Percentiles rank a stretch among this genome's conserved stretches.
These are phyloP conservation scores for Blepharisma stoltei DNA, from an alignment of 73 alveolate species.

Conservation along the genomic window DNA sequence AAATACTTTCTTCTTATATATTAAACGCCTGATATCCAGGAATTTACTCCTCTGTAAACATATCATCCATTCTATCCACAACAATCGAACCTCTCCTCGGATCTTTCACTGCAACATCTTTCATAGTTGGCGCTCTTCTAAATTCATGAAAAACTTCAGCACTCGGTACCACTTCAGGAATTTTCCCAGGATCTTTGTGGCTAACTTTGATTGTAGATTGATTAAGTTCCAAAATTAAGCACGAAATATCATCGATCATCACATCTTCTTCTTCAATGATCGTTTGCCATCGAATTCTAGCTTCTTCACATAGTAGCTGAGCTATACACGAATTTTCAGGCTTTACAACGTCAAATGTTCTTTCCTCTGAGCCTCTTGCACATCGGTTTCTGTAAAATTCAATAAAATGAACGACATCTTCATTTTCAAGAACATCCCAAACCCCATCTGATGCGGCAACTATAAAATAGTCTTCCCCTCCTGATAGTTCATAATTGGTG, in stretches of 20 bases:
- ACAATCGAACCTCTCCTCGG: not conserved
- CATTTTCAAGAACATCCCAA: constrained; percentile 53
- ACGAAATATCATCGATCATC: constrained; percentile 18
- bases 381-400: not conserved
- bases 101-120: not conserved
- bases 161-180: not conserved
- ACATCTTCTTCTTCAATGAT: constrained; percentile 22
- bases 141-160: not conserved
- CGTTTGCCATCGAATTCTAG: constrained; percentile 17
- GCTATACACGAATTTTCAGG: not conserved
- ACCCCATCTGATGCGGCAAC: constrained; percentile 52
- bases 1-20: too few species aligned
- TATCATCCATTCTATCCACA: not conserved
- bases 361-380: not conserved
- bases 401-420: constrained; percentile 36
- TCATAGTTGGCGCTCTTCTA: not conserved
- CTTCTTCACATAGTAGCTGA: constrained; percentile 29
- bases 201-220: not conserved
- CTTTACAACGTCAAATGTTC: not conserved
- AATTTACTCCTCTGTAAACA: too few species aligned
- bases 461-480: constrained; percentile 28
- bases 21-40: too few species aligned
- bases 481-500: constrained; percentile 25
- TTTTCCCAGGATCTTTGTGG: not conserved
- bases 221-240: not conserved